phyloP scores from a whole-genome alignment of 2,329 filamentous ascomycete genomes.

The Gnomoniopsis sp. region DNA sequence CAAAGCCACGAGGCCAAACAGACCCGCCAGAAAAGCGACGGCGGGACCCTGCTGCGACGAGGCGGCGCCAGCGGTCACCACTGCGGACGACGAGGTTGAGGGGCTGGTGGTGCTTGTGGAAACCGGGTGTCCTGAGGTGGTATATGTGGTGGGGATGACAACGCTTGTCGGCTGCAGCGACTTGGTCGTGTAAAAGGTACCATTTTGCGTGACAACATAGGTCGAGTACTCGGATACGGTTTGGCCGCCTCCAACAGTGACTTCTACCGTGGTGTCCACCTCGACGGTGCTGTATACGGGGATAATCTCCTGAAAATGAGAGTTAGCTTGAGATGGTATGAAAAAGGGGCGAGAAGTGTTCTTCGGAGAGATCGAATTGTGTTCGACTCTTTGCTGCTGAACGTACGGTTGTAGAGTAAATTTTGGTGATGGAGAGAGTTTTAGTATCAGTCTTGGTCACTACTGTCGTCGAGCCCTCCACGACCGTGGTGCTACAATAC shows the following conservation, averaged over 20 bases:
- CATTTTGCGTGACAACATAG: conserved; percentile 29
- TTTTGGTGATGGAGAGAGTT: conserved; percentile 35
- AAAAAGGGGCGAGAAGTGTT: neutral
- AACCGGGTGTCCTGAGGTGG: conserved; percentile 22
- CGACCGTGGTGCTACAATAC: conserved; percentile 34
- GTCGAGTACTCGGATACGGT: conserved; percentile 35
- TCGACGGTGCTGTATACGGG: conserved; percentile 38
- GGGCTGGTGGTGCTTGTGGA: conserved; percentile 20
- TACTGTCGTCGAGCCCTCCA: conserved; percentile 36
- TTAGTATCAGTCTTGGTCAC: conserved; percentile 40
- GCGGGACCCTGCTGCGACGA: conserved; percentile 31
- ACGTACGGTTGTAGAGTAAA: conserved; percentile 19
- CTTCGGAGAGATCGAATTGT: neutral
- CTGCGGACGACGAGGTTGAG: neutral
- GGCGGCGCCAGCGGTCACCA: conserved; percentile 29
- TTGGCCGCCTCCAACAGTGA: conserved; percentile 29
- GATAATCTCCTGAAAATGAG: conserved; percentile 34
- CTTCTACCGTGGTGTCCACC: conserved; percentile 37
- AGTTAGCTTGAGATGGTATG: neutral
- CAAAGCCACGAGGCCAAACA: conserved; percentile 35
- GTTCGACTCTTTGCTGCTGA: neutral
- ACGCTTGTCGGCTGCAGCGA: conserved; percentile 26
- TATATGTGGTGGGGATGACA: conserved; percentile 28
- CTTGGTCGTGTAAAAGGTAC: conserved; percentile 25
- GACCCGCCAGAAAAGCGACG: conserved; percentile 34